phyloP scores from a whole-genome alignment of 2,329 filamentous ascomycete species.

The Phoma herbarum region DNA sequence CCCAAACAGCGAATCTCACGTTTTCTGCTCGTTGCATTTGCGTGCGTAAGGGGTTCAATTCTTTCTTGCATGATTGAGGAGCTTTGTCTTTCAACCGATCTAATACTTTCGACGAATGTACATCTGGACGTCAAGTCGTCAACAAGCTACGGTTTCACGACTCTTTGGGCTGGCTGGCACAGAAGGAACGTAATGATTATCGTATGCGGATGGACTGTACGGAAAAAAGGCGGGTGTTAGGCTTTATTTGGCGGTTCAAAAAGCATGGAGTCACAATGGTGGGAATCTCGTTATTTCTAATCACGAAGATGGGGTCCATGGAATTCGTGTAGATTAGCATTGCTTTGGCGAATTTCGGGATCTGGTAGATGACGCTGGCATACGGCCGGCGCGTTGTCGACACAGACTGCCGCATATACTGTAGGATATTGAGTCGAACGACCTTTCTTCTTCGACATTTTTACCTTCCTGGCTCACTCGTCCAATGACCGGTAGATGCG shows the following conservation, averaged over 20 bases:
- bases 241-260: slow-evolving; percentile 33
- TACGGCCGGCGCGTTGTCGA: slow-evolving; percentile 2
- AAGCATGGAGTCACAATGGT: slow-evolving; percentile 35
- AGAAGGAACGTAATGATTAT: slow-evolving; percentile 29
- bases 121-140: slow-evolving; percentile 23
- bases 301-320: slow-evolving; percentile 16
- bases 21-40: slow-evolving; percentile 48
- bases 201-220: slow-evolving; percentile 21
- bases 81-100: slow-evolving; percentile 27
- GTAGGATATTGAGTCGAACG: slow-evolving; percentile 33
- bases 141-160: slow-evolving; percentile 29
- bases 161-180: slow-evolving; percentile 39
- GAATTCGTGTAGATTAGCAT: slow-evolving; percentile 33
- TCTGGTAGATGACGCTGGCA: slow-evolving; percentile 17
- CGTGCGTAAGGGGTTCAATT: slow-evolving; percentile 40
- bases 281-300: slow-evolving; percentile 21
- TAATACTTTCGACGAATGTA: slow-evolving; percentile 29
- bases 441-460: slow-evolving; percentile 5
- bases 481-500: too few relatives aligned
- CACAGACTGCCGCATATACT: slow-evolving; percentile 39
- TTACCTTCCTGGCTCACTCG: too few relatives aligned
- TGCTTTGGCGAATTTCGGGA: slow-evolving; percentile 24
- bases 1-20: slow-evolving; percentile 26
- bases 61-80: slow-evolving; percentile 31
- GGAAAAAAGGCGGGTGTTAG: slow-evolving; percentile 17